These are phyloP conservation scores for Peronosclerospora sorghi DNA, from an alignment of 352 stramenopile genomes.

Conservation along the genomic window DNA sequence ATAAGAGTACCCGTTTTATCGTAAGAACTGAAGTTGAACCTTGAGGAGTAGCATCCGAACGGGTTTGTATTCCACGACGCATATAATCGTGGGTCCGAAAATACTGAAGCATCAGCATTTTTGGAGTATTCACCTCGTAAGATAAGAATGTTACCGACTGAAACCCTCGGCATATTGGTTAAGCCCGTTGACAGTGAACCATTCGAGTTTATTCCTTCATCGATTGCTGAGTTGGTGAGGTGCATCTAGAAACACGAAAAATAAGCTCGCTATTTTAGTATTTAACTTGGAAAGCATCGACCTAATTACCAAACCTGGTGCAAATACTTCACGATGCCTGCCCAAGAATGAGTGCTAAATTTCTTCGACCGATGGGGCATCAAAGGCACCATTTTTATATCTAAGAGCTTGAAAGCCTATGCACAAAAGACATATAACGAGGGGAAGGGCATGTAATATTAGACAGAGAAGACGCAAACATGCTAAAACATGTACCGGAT, in stretches of 20 bases:
- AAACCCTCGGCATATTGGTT: constrained; percentile 23
- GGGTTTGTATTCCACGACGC: constrained; percentile 24
- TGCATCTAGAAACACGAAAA: constrained; percentile 36
- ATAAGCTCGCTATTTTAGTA: background rate
- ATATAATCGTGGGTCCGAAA: constrained; percentile 38
- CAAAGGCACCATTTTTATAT: constrained; percentile 56
- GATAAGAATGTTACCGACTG: constrained; percentile 39
- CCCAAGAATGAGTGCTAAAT: constrained; percentile 67
- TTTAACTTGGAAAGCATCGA: background rate
- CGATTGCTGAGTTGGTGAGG: constrained; percentile 39
- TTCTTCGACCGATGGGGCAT: constrained; percentile 58
- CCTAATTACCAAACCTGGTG: constrained; percentile 30
- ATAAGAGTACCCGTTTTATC: constrained; percentile 57
- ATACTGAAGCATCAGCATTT: constrained; percentile 17
- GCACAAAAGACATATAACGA: background rate
- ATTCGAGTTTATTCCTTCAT: constrained; percentile 57
- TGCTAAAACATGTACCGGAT: constrained; percentile 27
- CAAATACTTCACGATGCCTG: constrained; percentile 60
- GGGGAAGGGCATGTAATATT: background rate
- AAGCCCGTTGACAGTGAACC: constrained; percentile 21
- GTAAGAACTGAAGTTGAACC: constrained; percentile 36
- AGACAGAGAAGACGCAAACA: background rate
- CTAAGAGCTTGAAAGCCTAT: constrained; percentile 59
- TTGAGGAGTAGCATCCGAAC: constrained; percentile 24
- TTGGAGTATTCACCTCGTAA: constrained; percentile 27